Evolutionary conservation across 176 grass and related monocot genomes (phyloP).

Genomic region (Cocos nucifera): DNA sequence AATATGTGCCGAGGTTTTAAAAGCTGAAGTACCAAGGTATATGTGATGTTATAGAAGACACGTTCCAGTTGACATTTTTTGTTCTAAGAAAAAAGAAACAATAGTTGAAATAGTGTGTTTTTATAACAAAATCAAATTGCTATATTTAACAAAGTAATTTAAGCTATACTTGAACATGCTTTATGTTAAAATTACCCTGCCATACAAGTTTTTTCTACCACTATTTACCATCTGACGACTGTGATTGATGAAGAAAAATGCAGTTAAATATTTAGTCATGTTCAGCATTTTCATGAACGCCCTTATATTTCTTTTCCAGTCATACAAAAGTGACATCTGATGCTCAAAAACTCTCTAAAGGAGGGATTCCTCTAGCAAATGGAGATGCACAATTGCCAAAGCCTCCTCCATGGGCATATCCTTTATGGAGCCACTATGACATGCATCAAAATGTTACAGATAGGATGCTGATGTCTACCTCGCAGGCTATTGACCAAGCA

Average conservation of each 20-base stretch:
- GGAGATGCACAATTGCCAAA: constrained; percentile 90
- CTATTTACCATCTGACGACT: background rate
- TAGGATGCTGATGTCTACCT: constrained; percentile 74
- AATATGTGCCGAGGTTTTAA: constrained; percentile 97
- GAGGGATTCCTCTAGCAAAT: constrained; percentile 93
- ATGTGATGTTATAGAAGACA: background rate
- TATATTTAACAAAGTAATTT: too few relatives aligned
- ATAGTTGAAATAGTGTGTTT: too few relatives aligned
- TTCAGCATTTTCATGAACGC: background rate
- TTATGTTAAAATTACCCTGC: too few relatives aligned
- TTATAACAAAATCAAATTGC: too few relatives aligned
- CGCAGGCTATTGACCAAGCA: constrained; percentile 92
- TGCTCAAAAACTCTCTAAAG: constrained; percentile 73
- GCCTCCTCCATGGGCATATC: constrained; percentile 98
- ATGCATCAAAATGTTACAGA: constrained; percentile 74
- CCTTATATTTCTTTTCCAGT: constrained; percentile 31
- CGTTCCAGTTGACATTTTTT: background rate
- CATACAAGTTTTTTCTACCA: too few relatives aligned
- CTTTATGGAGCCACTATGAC: constrained; percentile 74
- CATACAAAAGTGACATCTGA: constrained; percentile 55
- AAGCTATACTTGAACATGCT: too few relatives aligned
- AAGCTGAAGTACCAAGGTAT: constrained; percentile 84
- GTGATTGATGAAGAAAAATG: background rate
- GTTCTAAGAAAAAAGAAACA: too few relatives aligned
- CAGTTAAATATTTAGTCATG: too few relatives aligned